These are phyloP conservation scores for Fusarium equiseti DNA, from an alignment of 2,329 filamentous ascomycete species.

Conservation along the genomic window DNA sequence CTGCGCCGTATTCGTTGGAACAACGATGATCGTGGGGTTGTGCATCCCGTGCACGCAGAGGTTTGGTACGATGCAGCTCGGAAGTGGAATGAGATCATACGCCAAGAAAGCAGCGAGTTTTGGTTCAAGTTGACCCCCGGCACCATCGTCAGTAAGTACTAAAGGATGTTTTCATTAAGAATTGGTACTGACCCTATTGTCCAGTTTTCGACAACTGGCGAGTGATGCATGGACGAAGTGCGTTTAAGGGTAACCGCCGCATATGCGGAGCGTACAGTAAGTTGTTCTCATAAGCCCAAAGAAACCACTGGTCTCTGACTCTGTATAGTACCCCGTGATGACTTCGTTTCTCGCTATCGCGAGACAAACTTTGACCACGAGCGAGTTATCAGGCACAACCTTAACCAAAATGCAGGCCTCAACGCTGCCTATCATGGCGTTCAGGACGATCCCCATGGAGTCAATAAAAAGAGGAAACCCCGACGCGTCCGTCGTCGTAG, in stretches of 20 bases:
- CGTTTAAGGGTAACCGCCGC: slow-evolving; percentile 85
- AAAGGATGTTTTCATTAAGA: not conserved
- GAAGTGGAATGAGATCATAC: slow-evolving; percentile 78
- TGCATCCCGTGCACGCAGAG: slow-evolving; percentile 55
- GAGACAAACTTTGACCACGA: slow-evolving; percentile 73
- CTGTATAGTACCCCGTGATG: slow-evolving; percentile 77
- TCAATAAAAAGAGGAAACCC: not conserved
- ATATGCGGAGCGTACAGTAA: slow-evolving; percentile 93
- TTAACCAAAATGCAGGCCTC: slow-evolving; percentile 40
- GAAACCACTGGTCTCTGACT: slow-evolving; percentile 12
- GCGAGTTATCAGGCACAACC: slow-evolving; percentile 56
- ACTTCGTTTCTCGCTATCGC: slow-evolving; percentile 81
- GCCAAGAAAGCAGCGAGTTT: slow-evolving; percentile 74
- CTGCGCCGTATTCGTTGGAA: slow-evolving; percentile 86
- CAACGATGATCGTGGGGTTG: slow-evolving; percentile 83
- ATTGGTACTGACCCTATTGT: slow-evolving; percentile 28
- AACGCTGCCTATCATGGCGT: not conserved
- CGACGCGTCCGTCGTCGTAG: not conserved
- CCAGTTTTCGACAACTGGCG: slow-evolving; percentile 96
- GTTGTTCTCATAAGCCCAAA: slow-evolving; percentile 51
- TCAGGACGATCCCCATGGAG: not conserved
- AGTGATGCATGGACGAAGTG: slow-evolving; percentile 86
- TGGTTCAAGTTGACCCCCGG: slow-evolving; percentile 87
- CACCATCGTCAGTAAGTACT: slow-evolving; percentile 74
- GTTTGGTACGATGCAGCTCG: slow-evolving; percentile 85